Evolutionary conservation across 768 basidiomycete species (phyloP), one percentile per base, ranked within the genome.

Genomic region (Boletus reticulatus): DNA sequence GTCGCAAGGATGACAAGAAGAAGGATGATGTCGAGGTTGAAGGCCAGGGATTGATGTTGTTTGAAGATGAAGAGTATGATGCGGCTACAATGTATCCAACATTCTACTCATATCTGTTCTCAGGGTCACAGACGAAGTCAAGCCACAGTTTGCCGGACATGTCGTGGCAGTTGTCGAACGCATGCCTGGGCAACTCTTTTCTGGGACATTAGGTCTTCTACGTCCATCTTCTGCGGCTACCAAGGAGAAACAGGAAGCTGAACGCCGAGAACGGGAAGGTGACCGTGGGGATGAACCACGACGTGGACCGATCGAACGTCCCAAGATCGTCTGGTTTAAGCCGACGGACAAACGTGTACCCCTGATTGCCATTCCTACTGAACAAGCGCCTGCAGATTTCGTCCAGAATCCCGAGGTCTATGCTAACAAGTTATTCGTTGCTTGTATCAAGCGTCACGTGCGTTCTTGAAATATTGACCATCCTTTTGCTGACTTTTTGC

Each of bases 291-390:
- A 92, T 55, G 91, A 93, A 67, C 88, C 88, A 29, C 81, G 88
- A 63, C 87, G 88, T 43, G 79, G 78, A 29, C 84, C 86, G 1
- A 85, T 89, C 43, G 92, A 94, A 70, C 87, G 95, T 39, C 96
- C 96, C 59, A 98, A 98, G 80, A 99, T 99, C 61, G 95, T 99
- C 44, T 99, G 97, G 97, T 98, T 99, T 82, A 96, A 98, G 76
- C 97, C 97, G 5, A 98, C 96, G 27, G 95, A 98, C 78, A 99
- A 99, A 73, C 91, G 97, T 54, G 97, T 99, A 1, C 97, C 97
- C 43, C 81, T 98, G 41, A 98, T 99, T 66, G 97, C 97, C 53
- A 99, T 99, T 59, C 96, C 95, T 9, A 98, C 97, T 8, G 97
- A 99, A 67, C 97, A 99, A 73, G 96, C 97, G 0, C 97, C 97